phyloP scores from a whole-genome alignment of 2,329 filamentous ascomycete genomes.

The Xylaria arbuscula region DNA sequence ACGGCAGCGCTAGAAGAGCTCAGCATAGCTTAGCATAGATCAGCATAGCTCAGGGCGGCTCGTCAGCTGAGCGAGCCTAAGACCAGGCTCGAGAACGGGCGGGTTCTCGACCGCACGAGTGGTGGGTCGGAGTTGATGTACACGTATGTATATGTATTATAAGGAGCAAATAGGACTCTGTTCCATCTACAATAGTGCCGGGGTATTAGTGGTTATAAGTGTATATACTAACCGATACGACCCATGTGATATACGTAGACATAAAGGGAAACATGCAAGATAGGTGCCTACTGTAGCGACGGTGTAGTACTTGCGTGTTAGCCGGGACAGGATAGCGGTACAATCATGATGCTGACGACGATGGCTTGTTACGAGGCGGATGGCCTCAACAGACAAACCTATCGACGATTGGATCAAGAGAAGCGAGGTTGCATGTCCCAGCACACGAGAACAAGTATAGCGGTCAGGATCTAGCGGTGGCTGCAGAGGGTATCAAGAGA shows the following conservation, averaged over 20 bases:
- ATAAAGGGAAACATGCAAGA: not conserved
- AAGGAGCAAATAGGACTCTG: not conserved
- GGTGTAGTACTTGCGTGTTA: not conserved
- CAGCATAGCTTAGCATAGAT: slow-evolving; percentile 22
- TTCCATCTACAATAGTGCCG: not conserved
- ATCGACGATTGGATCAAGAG: slow-evolving; percentile 43
- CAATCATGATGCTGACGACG: slow-evolving; percentile 19
- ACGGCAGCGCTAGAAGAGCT: slow-evolving; percentile 22
- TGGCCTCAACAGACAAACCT: slow-evolving; percentile 30
- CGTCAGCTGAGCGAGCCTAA: slow-evolving; percentile 27
- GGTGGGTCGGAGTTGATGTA: slow-evolving; percentile 19
- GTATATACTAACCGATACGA: not conserved
- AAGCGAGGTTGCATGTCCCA: slow-evolving; percentile 46
- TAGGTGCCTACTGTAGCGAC: not conserved
- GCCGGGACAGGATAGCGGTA: slow-evolving; percentile 12
- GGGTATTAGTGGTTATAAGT: not conserved
- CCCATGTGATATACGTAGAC: not conserved
- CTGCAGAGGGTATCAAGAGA: slow-evolving; percentile 1
- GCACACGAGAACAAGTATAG: slow-evolving; percentile 19
- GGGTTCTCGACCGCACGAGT: slow-evolving; percentile 7
- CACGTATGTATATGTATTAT: not conserved
- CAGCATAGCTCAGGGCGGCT: slow-evolving; percentile 25
- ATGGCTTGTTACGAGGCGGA: slow-evolving; percentile 23
- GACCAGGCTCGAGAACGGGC: slow-evolving; percentile 24
- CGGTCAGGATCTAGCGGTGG: slow-evolving; percentile 18